Evolutionary conservation across 495 filamentous ascomycete genomes (phyloP), one percentile per base, ranked within the genome.

Genomic region (Neurospora sp.): DNA sequence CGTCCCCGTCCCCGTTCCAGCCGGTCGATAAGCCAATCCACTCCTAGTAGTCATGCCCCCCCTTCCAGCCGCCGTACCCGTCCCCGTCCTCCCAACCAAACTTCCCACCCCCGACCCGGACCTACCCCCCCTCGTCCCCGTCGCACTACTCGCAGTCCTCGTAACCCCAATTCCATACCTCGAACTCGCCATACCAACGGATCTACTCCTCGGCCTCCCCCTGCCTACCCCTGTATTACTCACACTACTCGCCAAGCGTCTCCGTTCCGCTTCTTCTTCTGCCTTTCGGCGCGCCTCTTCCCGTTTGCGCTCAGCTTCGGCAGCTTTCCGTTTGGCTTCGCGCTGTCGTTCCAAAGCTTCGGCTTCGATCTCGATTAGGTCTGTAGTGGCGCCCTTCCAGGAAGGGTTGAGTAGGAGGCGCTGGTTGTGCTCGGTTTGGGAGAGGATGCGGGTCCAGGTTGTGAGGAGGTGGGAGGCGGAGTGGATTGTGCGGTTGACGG

Each of bases 351-450:
- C 81, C 2, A 88, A 77, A 6, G 87, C 87, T 77, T 98, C 96
- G 71, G 89, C 90, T 78, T 98, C 94, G 48, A 91, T 86, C 68
- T 97, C 93, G 65, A 87, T 86, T 6, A 96, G 82, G 83, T 99
- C 96, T 79, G 93, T 88, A 7, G 86, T 91, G 9, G 94, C 92
- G 69, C 96, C 96, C 74, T 96, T 90, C 96, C 96, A 99, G 69
- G 89, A 84, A 3, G 92, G 91, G 75, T 95, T 92, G 42, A 98
- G 88, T 38, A 99, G 91, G 61, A 98, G 83, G 4, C 96, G 90
- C 78, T 98, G 94, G 77, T 96, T 98, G 80, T 99, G 94, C 82
- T 99, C 96, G 0, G 96, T 98, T 79, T 98, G 96, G 31, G 92
- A 94, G 5, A 99, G 88, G 74, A 98, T 98, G 71, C 94, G 90